Percentiles rank a stretch among this genome's conserved stretches.
These are phyloP conservation scores for Tricholoma flavovirens DNA, from an alignment of 768 basidiomycete species.

Conservation along the genomic window DNA sequence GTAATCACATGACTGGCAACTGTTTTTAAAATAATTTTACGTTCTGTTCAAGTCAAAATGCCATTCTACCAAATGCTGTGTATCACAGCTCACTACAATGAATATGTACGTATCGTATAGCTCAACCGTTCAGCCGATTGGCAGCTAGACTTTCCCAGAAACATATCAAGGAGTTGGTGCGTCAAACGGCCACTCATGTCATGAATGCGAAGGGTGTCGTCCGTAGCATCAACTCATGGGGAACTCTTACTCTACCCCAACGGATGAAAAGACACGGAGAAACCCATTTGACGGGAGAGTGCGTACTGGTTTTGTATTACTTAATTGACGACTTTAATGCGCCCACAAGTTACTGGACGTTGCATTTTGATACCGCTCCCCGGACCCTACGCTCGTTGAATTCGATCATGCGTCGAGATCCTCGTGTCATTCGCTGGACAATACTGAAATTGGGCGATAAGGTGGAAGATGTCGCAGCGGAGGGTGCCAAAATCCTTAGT, in stretches of 20 bases:
- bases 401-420: slow-evolving; percentile 66
- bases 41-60: slow-evolving; percentile 40
- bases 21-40: too few relatives aligned
- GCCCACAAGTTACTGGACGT: slow-evolving; percentile 74
- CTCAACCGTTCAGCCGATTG: not conserved
- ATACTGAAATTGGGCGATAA: slow-evolving; percentile 72
- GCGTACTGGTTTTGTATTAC: slow-evolving; percentile 6
- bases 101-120: slow-evolving; percentile 51
- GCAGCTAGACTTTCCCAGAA: slow-evolving; percentile 33
- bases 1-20: not conserved
- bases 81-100: slow-evolving; percentile 66
- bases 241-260: slow-evolving; percentile 67
- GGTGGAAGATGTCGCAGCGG: slow-evolving; percentile 58
- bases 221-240: slow-evolving; percentile 70
- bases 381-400: slow-evolving; percentile 59
- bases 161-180: slow-evolving; percentile 72
- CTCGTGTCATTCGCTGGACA: slow-evolving; percentile 79
- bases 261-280: slow-evolving; percentile 62
- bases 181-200: slow-evolving; percentile 63
- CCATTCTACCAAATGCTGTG: slow-evolving; percentile 87
- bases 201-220: slow-evolving; percentile 78
- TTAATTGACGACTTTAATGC: not conserved
- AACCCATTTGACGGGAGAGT: slow-evolving; percentile 68
- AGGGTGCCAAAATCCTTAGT: slow-evolving; percentile 29
- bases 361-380: slow-evolving; percentile 87